Base-by-base conservation (phyloP, 1,284 basidiomycete genomes). In the Ustilago esculenta region DNA sequence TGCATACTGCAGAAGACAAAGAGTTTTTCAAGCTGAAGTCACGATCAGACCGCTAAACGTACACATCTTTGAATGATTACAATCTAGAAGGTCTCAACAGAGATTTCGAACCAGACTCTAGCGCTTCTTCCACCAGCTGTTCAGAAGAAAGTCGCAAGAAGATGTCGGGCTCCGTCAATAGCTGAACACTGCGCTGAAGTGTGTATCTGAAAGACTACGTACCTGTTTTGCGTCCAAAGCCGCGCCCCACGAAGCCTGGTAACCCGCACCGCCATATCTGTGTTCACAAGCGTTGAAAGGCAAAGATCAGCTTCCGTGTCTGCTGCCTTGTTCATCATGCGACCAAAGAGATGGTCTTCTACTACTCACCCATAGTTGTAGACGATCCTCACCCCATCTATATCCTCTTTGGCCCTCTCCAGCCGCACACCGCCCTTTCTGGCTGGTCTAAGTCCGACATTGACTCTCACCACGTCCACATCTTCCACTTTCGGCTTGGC, bases 171-270 rank as follows among this genome's bases (percentile, higher is more conserved):
- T n/a, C n/a, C n/a, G 51, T 35, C 39, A 47, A 40, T 32, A 21
- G 7, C 5, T 27, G 18, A 29, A 11, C 18, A 4, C 5, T n/a
- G n/a, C n/a, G n/a, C n/a, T n/a, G n/a, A n/a, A n/a, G n/a, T n/a
- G n/a, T n/a, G n/a, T n/a, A n/a, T n/a, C n/a, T n/a, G n/a, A n/a
- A n/a, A n/a, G n/a, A n/a, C 18, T 12, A 59, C 59, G 40, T 40
- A 70, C 61, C 44, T 58, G 15, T 27, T 71, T 66, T 0, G 52
- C 59, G 5, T 76, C 63, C 12, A 69, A 36, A 12, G 74, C 76
- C 9, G 72, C 74, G 27, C 76, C 76, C 76, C 74, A 76, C 23
- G 69, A 73, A 21, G 64, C 60, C 49, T 78, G 76, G n/a, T 78
- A 78, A 0, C 76, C 76, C 2, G 52, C 50, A 7, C 74, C 74